Evolutionary conservation across 1,284 basidiomycete species (phyloP).

Genomic region (Jaminaea rosea): DNA sequence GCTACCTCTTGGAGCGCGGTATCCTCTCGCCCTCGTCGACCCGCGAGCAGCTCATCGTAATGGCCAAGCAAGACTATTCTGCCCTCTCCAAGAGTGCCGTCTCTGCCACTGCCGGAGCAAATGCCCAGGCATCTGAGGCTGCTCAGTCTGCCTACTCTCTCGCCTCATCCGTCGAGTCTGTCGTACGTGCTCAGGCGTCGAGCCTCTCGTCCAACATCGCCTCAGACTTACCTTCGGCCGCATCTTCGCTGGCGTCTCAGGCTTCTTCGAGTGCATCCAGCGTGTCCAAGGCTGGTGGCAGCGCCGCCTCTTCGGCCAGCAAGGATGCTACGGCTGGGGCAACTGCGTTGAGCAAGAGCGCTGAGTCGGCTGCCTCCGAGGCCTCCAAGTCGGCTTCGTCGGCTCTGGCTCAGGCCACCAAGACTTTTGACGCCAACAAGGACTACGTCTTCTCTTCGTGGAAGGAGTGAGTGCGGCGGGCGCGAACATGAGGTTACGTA

Average conservation of each 20-base stretch:
- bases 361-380: constrained; percentile 9
- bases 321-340: not conserved
- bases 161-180: constrained; percentile 30
- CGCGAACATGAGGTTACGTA: not conserved
- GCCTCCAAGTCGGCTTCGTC: constrained; percentile 27
- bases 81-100: constrained; percentile 19
- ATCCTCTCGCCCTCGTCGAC: constrained; percentile 39
- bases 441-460: constrained; percentile 44
- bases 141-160: constrained; percentile 19
- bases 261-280: constrained; percentile 17
- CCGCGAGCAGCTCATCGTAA: constrained; percentile 34
- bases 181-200: constrained; percentile 23
- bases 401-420: constrained; percentile 27
- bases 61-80: constrained; percentile 40
- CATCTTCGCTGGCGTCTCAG: constrained; percentile 19
- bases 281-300: constrained; percentile 18
- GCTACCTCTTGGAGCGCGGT: constrained; percentile 43
- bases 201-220: constrained; percentile 17
- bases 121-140: constrained; percentile 16
- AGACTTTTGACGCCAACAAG: constrained; percentile 28
- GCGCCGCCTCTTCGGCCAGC: constrained; percentile 21
- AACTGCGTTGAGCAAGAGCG: constrained; percentile 1
- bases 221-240: constrained; percentile 9
- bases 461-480: constrained; percentile 10
- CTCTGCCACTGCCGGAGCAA: constrained; percentile 13